Evolutionary conservation across 169 alveolate species (phyloP).

Genomic region (Eimeria praecox): DNA sequence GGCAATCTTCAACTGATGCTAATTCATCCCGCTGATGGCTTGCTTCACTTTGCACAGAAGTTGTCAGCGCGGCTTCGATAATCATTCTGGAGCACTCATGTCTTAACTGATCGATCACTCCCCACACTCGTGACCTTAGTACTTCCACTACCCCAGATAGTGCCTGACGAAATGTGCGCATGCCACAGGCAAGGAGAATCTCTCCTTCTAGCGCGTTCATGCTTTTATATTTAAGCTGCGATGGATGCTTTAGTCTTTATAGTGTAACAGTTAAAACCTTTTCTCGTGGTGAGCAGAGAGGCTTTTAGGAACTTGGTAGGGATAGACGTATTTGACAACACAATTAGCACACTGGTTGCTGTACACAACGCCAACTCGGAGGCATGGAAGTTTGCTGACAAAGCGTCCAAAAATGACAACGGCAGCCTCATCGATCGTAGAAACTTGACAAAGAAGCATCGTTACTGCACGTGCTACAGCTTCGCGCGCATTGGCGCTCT

Average conservation of each 20-base stretch:
- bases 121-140: slow-evolving; percentile 46
- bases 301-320: background rate
- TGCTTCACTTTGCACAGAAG: background rate
- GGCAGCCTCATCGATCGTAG: slow-evolving; percentile 71
- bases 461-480: slow-evolving; percentile 46
- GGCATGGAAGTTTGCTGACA: slow-evolving; percentile 41
- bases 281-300: background rate
- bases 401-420: slow-evolving; percentile 69
- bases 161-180: slow-evolving; percentile 44
- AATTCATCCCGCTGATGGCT: background rate
- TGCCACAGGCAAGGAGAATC: background rate
- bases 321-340: background rate
- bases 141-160: slow-evolving; percentile 35
- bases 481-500: slow-evolving; percentile 33
- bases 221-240: background rate
- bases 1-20: background rate
- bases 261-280: background rate
- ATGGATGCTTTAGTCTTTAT: background rate
- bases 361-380: background rate
- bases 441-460: slow-evolving; percentile 21
- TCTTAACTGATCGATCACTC: slow-evolving; percentile 23
- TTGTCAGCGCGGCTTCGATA: slow-evolving; percentile 22
- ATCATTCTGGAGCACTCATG: slow-evolving; percentile 13
- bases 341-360: background rate
- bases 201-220: background rate